Evolutionary conservation across 352 stramenopile genomes (phyloP).

Genomic region (Chrysophaeum taylorii): DNA sequence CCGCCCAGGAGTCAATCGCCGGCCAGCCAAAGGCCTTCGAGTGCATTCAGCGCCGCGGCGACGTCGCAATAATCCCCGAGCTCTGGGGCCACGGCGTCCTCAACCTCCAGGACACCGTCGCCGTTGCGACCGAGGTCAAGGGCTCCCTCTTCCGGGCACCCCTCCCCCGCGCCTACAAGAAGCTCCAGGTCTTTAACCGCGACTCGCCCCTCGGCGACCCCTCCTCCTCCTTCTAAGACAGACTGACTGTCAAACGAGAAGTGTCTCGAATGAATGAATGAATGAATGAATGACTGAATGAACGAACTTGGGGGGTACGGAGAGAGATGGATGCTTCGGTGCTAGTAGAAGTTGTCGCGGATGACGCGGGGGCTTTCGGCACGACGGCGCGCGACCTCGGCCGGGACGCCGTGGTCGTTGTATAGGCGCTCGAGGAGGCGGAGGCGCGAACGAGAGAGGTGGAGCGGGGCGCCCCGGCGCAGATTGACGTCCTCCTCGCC

Average conservation of each 20-base stretch:
- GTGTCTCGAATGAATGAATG: too few relatives aligned
- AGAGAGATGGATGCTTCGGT: too few relatives aligned
- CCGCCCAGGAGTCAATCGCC: too few relatives aligned
- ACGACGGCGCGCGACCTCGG: conserved; percentile 55
- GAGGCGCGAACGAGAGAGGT: conserved; percentile 49
- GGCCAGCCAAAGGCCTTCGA: too few relatives aligned
- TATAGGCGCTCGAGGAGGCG: conserved; percentile 50
- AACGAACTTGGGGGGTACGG: too few relatives aligned
- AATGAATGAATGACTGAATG: too few relatives aligned
- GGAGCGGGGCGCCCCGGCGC: conserved; percentile 45
- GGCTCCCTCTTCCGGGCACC: neutral
- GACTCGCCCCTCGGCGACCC: too few relatives aligned
- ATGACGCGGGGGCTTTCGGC: neutral
- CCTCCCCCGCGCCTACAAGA: neutral
- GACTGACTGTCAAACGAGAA: too few relatives aligned
- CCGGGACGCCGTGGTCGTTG: conserved; percentile 49
- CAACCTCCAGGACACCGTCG: neutral
- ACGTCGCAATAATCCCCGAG: conserved; percentile 1
- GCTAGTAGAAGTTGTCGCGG: conserved; percentile 12
- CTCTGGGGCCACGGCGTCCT: neutral
- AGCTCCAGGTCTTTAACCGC: too few relatives aligned
- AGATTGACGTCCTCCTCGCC: conserved; percentile 62
- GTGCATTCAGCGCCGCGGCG: conserved; percentile 1
- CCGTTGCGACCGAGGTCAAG: neutral
- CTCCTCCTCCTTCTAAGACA: too few relatives aligned